phyloP scores from a whole-genome alignment of 1,284 basidiomycete genomes.

The Vanrija humicola region DNA sequence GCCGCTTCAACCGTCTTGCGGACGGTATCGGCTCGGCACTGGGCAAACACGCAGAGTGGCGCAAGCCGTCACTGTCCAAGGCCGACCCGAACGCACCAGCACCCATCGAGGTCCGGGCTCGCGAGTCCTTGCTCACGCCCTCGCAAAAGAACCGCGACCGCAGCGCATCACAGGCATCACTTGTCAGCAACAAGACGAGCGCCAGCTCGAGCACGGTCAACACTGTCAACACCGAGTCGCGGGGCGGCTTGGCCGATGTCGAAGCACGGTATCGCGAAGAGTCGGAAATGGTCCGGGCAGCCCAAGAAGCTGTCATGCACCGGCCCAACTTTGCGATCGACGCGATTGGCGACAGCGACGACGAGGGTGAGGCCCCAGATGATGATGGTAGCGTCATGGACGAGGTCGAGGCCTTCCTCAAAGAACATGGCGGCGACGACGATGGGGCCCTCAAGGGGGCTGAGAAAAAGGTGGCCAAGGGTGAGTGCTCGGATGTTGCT shows the following conservation, averaged over 20 bases:
- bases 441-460: constrained; percentile 80
- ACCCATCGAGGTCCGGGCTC: constrained; percentile 67
- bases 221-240: constrained; percentile 30
- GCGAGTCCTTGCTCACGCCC: constrained; percentile 70
- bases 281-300: constrained; percentile 63
- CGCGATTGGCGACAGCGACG: constrained; percentile 77
- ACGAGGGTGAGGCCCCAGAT: constrained; percentile 60
- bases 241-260: constrained; percentile 46
- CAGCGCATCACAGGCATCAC: constrained; percentile 32
- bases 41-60: constrained; percentile 65
- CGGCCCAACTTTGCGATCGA: constrained; percentile 90
- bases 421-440: constrained; percentile 59
- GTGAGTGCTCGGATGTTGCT: constrained; percentile 14
- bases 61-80: constrained; percentile 74
- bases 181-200: constrained; percentile 41
- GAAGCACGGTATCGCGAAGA: constrained; percentile 44
- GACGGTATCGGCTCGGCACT: constrained; percentile 91
- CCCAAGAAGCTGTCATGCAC: constrained; percentile 79
- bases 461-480: constrained; percentile 63
- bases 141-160: constrained; percentile 33
- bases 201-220: constrained; percentile 57
- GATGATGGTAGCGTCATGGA: constrained; percentile 75
- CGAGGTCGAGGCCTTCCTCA: constrained; percentile 88
- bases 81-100: constrained; percentile 61
- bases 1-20: constrained; percentile 57